phyloP scores from a whole-genome alignment of 1,284 basidiomycete genomes.

The Thecaphora frezii region DNA sequence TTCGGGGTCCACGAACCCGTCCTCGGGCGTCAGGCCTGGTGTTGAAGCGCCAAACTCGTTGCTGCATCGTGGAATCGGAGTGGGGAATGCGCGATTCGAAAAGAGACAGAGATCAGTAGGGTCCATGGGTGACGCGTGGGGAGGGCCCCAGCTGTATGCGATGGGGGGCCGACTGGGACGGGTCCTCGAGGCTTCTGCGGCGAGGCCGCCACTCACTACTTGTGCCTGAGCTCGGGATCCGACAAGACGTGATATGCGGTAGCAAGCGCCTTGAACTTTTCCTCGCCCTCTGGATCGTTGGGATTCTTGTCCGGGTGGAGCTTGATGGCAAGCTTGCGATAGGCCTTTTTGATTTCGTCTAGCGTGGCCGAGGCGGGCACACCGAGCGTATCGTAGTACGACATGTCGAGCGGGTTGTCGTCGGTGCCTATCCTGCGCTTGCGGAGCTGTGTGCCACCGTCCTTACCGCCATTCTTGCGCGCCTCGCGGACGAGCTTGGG shows the following conservation, averaged over 20 bases:
- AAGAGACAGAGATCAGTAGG: too few relatives aligned
- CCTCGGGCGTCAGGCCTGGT: constrained; percentile 51
- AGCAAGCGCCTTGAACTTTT: constrained; percentile 65
- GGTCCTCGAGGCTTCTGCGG: not conserved
- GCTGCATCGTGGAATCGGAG: constrained; percentile 13
- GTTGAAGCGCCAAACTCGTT: constrained; percentile 71
- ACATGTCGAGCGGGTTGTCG: constrained; percentile 56
- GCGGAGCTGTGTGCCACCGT: constrained; percentile 8
- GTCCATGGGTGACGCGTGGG: too few relatives aligned
- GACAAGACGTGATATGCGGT: constrained; percentile 72
- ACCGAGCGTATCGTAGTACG: constrained; percentile 68
- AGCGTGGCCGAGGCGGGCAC: constrained; percentile 73
- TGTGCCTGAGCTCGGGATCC: constrained; percentile 77
- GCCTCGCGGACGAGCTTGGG: constrained; percentile 48
- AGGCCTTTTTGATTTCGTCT: constrained; percentile 93
- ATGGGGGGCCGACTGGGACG: too few relatives aligned
- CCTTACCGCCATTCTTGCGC: constrained; percentile 29
- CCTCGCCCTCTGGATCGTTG: constrained; percentile 86
- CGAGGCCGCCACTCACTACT: constrained; percentile 64
- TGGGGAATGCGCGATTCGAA: not conserved
- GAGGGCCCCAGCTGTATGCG: too few relatives aligned
- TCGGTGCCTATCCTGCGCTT: constrained; percentile 57
- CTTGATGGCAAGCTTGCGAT: constrained; percentile 90
- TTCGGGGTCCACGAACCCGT: constrained; percentile 69
- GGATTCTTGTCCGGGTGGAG: constrained; percentile 77